A percentile compares a stretch with the other conserved stretches of the same genome.
Evolutionary conservation across 352 stramenopile species (phyloP).

Genomic region (Phytophthora cactorum): DNA sequence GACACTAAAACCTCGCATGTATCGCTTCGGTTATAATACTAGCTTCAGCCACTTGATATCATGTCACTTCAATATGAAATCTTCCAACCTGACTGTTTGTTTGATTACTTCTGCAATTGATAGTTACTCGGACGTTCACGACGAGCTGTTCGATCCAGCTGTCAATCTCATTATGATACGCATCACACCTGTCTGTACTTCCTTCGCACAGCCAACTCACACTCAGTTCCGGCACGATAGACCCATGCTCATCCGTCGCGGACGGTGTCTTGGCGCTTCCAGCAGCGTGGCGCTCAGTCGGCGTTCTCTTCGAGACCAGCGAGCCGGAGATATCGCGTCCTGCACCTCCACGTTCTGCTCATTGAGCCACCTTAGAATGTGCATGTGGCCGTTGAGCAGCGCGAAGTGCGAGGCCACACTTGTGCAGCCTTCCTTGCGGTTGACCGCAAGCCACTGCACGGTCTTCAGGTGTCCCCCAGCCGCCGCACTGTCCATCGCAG

Average conservation of each 20-base stretch:
- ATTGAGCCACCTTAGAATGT: constrained; percentile 71
- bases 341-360: constrained; percentile 44
- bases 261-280: constrained; percentile 33
- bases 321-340: constrained; percentile 8
- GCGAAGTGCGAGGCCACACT: constrained; percentile 75
- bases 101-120: too few relatives aligned
- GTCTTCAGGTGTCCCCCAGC: constrained; percentile 73
- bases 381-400: constrained; percentile 68
- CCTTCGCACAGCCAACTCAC: constrained; percentile 2
- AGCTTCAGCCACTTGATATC: constrained; percentile 9
- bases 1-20: constrained; percentile 18
- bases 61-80: constrained; percentile 21
- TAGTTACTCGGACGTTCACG: background rate
- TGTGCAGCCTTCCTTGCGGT: constrained; percentile 75
- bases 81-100: too few relatives aligned
- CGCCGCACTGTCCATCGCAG: constrained; percentile 75
- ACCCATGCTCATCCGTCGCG: constrained; percentile 37
- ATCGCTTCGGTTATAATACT: background rate
- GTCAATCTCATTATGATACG: constrained; percentile 15
- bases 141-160: constrained; percentile 30
- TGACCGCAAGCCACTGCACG: constrained; percentile 63
- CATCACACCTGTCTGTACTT: constrained; percentile 10
- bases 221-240: constrained; percentile 34
- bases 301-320: constrained; percentile 40
- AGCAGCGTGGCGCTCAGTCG: constrained; percentile 40